phyloP scores from a whole-genome alignment of 805 yeast genomes.

The Priceomyces melissophilus region DNA sequence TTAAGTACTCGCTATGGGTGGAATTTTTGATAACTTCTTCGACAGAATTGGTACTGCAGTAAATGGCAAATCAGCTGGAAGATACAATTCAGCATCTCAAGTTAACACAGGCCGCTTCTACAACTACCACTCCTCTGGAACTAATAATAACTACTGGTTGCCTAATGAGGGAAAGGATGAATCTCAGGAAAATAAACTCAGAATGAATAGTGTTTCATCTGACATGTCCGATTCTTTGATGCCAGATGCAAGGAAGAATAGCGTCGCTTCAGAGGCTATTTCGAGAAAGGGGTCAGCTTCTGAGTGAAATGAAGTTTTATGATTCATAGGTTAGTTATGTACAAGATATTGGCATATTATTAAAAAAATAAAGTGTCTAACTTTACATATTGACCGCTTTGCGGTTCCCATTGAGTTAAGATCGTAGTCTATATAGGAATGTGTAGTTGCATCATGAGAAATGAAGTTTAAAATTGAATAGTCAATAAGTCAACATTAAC shows the following conservation, averaged over 20 bases:
- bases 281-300: conserved; percentile 18
- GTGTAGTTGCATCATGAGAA: no score
- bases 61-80: conserved; percentile 29
- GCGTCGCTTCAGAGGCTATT: conserved; percentile 7
- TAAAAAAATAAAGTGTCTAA: no score
- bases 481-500: background rate
- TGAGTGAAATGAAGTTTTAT: no score
- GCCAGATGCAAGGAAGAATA: background rate
- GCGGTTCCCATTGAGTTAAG: no score
- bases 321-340: no score
- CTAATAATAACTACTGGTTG: conserved; percentile 40
- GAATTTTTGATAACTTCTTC: conserved; percentile 39
- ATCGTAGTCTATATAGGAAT: no score
- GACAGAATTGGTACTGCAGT: conserved; percentile 26
- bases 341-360: no score
- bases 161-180: conserved; percentile 14
- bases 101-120: conserved; percentile 38
- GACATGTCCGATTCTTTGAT: conserved; percentile 1
- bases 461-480: background rate
- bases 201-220: conserved; percentile 12
- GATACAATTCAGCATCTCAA: conserved; percentile 28
- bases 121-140: conserved; percentile 31
- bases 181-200: conserved; percentile 4
- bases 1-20: conserved; percentile 9
- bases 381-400: no score